Evolutionary conservation across 805 yeast species (phyloP).

Genomic region (Nakazawaea ernobii): DNA sequence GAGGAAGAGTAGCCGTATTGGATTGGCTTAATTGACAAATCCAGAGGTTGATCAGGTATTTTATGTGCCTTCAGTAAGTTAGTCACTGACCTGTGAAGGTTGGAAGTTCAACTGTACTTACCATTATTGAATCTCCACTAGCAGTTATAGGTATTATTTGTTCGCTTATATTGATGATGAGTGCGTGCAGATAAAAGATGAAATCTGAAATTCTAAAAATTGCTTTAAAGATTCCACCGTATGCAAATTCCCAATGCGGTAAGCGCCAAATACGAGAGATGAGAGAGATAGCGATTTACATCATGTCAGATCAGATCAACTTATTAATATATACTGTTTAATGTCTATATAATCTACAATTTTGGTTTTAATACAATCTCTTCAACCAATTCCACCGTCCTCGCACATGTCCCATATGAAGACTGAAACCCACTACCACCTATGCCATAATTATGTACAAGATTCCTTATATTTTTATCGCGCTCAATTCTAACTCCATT

Average conservation of each 20-base stretch:
- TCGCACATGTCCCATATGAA: constrained; percentile 56
- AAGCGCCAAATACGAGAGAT: too few relatives aligned
- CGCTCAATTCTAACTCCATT: constrained; percentile 54
- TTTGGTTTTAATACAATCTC: constrained; percentile 20
- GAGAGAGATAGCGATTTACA: too few relatives aligned
- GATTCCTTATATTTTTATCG: constrained; percentile 22
- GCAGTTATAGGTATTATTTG: too few relatives aligned
- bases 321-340: not conserved
- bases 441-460: constrained; percentile 66
- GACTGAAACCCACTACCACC: constrained; percentile 77
- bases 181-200: too few relatives aligned
- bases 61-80: not conserved
- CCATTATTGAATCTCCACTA: not conserved
- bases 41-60: constrained; percentile 9
- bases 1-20: constrained; percentile 8
- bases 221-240: too few relatives aligned
- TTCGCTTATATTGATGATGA: too few relatives aligned
- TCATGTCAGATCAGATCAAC: too few relatives aligned
- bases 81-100: too few relatives aligned
- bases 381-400: constrained; percentile 32
- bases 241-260: too few relatives aligned
- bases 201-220: too few relatives aligned
- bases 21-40: constrained; percentile 7
- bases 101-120: too few relatives aligned
- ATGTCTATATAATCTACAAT: constrained; percentile 6